Evolutionary conservation across 306 rosid genomes (phyloP), one percentile per base, ranked within the genome.

Genomic region (Trifolium subterraneum): DNA sequence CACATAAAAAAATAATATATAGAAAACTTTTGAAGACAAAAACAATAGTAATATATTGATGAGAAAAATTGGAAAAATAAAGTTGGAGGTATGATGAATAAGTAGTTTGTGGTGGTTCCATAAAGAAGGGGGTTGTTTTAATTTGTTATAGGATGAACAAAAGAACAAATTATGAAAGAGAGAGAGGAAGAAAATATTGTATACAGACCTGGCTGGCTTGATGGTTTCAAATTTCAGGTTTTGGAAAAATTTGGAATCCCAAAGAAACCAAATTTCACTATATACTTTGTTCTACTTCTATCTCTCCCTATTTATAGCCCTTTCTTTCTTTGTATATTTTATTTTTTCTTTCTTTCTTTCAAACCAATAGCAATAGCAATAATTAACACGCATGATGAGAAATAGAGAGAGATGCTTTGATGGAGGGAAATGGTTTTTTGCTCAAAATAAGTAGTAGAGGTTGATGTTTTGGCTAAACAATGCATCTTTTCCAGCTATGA

Each of bases 241-340:
- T 85, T 71, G 86, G 90, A 81, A 82, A 86, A 59, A 22, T 80
- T 87, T 66, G 81, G 41, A 84, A 83, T 82, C 88, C 89, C 86
- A 87, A 87, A 85, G 84, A 88, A 86, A 82, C 77, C 79, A 65
- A 82, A 84, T 45, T 68, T 35, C 75, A 54, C 62, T 72, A 75
- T 83, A 79, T 52, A 67, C 70, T 74, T 80, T 38, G 47, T 77
- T 82, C 78, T 71, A 76, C 80, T 78, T 81, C 80, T 10, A 58
- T 23, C 44, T 19, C 29, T 41, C 13, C 66, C 68, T 79, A 85
- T 85, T 80, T 86, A 82, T 92, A 81, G 84, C 83, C 81, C 77
- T 86, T 92, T 64, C 83, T 86, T 66, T 77, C 81, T 87, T 83
- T 84, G 86, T 78, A 58, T 22, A 70, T 35, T 4, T 54, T 10